Base-by-base conservation (phyloP, 345 rosid genomes). In the Physaria fendleri region DNA sequence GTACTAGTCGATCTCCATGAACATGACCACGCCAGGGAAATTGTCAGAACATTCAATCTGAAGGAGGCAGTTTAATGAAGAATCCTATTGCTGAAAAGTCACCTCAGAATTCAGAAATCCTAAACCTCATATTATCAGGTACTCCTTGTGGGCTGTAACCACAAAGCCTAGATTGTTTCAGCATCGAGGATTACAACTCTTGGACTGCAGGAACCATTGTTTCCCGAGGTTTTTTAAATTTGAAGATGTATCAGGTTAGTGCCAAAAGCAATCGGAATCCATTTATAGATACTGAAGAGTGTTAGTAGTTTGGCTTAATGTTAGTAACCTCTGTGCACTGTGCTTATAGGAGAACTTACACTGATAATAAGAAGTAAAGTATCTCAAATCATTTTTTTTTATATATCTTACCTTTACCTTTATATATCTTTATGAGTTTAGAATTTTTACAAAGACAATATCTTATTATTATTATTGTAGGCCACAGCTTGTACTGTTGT, bases 1-100 rank as follows among this genome's bases (percentile, higher is more conserved):
- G 72, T 92, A 81, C 77, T 88, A 37, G 97, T 89, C 6, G 91
- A 82, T 49, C 85, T 92, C 70, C 82, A 86, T 13, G 94, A 93
- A 56, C 91, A 93, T 22, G 99, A 92, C 74, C 72, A 56, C 44
- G 98, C 93, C 9, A 71, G 91, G 74, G 82, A 79, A 62, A 62
- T 83, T 63, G 87, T 83, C 21, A 84, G 74, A 61, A 73, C 83
- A 58, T 92, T 86, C 56, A 66, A 69, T 62, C 84, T 92, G 14
- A 87, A 76, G 76, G 97, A 93, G 77, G 95, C 95, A 16, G 76
- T 89, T 61, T 86, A 78, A 84, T 41, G 47, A 41, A 35, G 5
- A 10, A 9, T 7, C 7, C 21, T 29, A 46, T 47, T 38, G 49
- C 56, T 35, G 10, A 21, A 24, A 39, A 29, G 27, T 48, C 17